phyloP scores from a whole-genome alignment of 805 yeast genomes.

The Wickerhamomyces kurtzmanii region DNA sequence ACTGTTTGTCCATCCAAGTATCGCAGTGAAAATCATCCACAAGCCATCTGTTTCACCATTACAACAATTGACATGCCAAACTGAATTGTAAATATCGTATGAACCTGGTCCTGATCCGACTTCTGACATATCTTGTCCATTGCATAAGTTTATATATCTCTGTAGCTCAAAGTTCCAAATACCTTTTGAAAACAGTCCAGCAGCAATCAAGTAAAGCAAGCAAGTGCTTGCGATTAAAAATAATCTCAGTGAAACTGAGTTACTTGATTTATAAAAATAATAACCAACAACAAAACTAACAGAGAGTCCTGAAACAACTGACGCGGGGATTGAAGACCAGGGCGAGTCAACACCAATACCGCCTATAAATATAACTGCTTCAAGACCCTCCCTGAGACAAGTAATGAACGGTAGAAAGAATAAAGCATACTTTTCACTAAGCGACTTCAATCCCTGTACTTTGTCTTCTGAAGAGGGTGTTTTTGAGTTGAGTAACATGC shows the following conservation, averaged over 20 bases:
- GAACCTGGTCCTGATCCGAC: conserved; percentile 92
- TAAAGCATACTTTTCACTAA: conserved; percentile 54
- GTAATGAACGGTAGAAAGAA: conserved; percentile 79
- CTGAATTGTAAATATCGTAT: conserved; percentile 65
- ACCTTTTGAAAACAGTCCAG: conserved; percentile 80
- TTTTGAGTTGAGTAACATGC: conserved; percentile 17
- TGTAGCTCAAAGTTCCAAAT: conserved; percentile 87
- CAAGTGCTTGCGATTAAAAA: conserved; percentile 71
- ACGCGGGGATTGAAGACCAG: conserved; percentile 50
- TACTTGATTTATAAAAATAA: conserved; percentile 67
- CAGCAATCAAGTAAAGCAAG: conserved; percentile 74
- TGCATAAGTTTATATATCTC: conserved; percentile 59
- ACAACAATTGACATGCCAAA: conserved; percentile 95
- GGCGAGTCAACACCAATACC: conserved; percentile 79
- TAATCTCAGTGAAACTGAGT: conserved; percentile 62
- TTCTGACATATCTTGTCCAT: conserved; percentile 80
- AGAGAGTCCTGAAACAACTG: conserved; percentile 47
- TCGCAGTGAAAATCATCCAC: conserved; percentile 86
- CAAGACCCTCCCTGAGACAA: conserved; percentile 81
- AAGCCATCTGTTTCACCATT: conserved; percentile 87
- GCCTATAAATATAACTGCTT: conserved; percentile 86
- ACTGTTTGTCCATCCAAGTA: conserved; percentile 90
- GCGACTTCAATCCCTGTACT: conserved; percentile 19
- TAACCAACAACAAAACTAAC: conserved; percentile 59
- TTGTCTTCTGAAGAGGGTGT: conserved; percentile 14